Conservation (phyloP, 2,329 filamentous ascomycete genomes). For the Penicillium aurantiogriseum region DNA sequence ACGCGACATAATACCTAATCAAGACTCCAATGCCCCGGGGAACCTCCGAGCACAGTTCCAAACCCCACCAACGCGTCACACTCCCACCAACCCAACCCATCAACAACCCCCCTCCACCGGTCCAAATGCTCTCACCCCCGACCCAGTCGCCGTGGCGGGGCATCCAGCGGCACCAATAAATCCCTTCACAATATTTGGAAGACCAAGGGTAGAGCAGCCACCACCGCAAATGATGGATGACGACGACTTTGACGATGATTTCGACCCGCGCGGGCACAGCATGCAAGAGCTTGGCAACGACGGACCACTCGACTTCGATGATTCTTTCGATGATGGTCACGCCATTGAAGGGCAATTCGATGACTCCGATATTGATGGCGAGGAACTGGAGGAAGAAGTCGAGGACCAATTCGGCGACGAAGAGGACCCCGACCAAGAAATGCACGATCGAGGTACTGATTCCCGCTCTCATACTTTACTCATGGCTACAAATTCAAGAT, state of each 20-base stretch:
- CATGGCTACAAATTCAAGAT: neutral
- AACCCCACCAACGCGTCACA: conserved; percentile 32
- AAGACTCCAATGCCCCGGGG: conserved; percentile 14
- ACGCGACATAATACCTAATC: conserved; percentile 9
- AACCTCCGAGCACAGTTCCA: conserved; percentile 31
- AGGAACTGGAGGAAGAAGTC: conserved; percentile 20
- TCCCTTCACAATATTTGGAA: conserved; percentile 22
- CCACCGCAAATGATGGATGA: conserved; percentile 11
- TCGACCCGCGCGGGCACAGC: conserved; percentile 12
- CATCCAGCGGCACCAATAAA: conserved; percentile 14
- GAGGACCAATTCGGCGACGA: conserved; percentile 19
- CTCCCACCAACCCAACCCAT: conserved; percentile 27
- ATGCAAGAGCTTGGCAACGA: conserved; percentile 20
- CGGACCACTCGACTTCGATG: conserved; percentile 21
- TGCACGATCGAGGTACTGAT: conserved; percentile 35
- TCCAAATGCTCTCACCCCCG: conserved; percentile 25
- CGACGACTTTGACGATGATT: conserved; percentile 20
- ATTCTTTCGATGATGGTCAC: conserved; percentile 11
- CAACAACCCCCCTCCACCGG: conserved; percentile 26
- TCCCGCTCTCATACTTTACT: neutral
- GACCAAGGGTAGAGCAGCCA: conserved; percentile 8
- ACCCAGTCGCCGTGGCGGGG: conserved; percentile 21
- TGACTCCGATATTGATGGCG: conserved; percentile 22
- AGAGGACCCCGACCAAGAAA: conserved; percentile 34
- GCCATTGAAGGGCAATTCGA: conserved; percentile 7